phyloP scores from a whole-genome alignment of 352 stramenopile species.

The Phytopythium vexans region DNA sequence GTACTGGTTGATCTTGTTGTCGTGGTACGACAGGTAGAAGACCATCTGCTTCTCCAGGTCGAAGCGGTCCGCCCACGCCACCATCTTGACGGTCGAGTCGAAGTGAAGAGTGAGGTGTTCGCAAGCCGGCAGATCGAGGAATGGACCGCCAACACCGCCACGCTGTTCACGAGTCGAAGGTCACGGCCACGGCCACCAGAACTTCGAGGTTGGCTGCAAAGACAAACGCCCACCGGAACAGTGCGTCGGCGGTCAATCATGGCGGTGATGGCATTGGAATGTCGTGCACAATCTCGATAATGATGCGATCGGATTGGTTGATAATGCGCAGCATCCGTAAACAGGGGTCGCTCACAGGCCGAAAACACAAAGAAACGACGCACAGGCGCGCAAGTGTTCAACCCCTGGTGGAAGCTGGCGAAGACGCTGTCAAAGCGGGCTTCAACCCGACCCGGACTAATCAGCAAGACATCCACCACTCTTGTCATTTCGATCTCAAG shows the following conservation, averaged over 20 bases:
- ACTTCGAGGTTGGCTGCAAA: slow-evolving; percentile 3
- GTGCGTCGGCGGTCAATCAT: slow-evolving; percentile 1
- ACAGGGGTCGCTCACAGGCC: background rate
- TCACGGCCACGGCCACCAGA: background rate
- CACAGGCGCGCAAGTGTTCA: background rate
- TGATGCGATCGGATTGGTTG: background rate
- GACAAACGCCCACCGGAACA: slow-evolving; percentile 6
- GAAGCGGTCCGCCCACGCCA: slow-evolving; percentile 46
- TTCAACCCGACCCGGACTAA: background rate
- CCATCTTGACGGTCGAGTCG: background rate
- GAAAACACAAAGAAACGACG: slow-evolving; percentile 4
- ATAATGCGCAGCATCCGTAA: background rate
- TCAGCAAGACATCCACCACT: background rate
- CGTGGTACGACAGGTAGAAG: slow-evolving; percentile 88
- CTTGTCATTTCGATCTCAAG: too few species aligned
- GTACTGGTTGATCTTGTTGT: slow-evolving; percentile 78
- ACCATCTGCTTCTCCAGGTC: slow-evolving; percentile 81
- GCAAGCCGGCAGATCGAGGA: background rate
- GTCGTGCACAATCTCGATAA: background rate
- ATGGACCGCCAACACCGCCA: background rate
- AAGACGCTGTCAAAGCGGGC: too few species aligned
- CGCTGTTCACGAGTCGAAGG: background rate
- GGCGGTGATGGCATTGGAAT: background rate
- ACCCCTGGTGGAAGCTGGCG: too few species aligned
- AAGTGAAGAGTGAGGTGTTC: background rate